Conservation (phyloP, 1,284 basidiomycete genomes). For the Ustilago trichophora region DNA sequence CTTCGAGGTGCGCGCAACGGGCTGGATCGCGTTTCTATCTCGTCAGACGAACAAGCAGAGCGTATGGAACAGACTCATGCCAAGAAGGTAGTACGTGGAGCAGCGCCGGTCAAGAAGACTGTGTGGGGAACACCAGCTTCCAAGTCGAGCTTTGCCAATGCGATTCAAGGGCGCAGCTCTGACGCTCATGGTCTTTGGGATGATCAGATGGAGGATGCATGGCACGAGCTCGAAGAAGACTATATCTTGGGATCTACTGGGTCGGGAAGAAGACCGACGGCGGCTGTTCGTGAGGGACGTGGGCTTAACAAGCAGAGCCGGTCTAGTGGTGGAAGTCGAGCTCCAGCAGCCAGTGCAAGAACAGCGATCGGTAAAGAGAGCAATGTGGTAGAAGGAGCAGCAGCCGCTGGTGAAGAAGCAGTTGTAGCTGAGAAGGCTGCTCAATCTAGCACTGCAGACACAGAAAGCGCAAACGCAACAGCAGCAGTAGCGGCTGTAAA, state of each 20-base stretch:
- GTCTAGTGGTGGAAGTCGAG: slow-evolving; percentile 1
- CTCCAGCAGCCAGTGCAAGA: neutral
- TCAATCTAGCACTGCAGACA: too few species aligned
- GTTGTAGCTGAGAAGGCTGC: too few species aligned
- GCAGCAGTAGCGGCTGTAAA: neutral
- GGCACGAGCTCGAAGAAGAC: slow-evolving; percentile 63
- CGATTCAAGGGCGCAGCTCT: slow-evolving; percentile 30
- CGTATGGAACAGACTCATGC: neutral
- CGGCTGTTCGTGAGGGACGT: slow-evolving; percentile 22
- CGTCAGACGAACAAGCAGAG: slow-evolving; percentile 32
- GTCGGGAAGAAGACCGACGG: slow-evolving; percentile 29
- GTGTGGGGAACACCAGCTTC: slow-evolving; percentile 64
- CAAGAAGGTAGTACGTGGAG: neutral
- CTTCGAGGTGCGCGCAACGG: slow-evolving; percentile 25
- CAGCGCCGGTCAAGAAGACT: slow-evolving; percentile 43
- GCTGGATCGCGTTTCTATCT: slow-evolving; percentile 31
- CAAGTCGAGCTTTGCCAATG: slow-evolving; percentile 38
- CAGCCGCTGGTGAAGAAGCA: neutral
- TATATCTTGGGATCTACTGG: slow-evolving; percentile 51
- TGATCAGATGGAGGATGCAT: slow-evolving; percentile 61
- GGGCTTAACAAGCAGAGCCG: slow-evolving; percentile 37
- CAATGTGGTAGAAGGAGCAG: neutral
- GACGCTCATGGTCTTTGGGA: slow-evolving; percentile 38
- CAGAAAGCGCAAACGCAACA: neutral
- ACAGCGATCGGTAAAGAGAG: neutral